A percentile compares a stretch with the other conserved stretches of the same genome.
These are phyloP conservation scores for Aspergillus spinulosporus DNA, from an alignment of 2,329 filamentous ascomycete genomes.

Conservation along the genomic window DNA sequence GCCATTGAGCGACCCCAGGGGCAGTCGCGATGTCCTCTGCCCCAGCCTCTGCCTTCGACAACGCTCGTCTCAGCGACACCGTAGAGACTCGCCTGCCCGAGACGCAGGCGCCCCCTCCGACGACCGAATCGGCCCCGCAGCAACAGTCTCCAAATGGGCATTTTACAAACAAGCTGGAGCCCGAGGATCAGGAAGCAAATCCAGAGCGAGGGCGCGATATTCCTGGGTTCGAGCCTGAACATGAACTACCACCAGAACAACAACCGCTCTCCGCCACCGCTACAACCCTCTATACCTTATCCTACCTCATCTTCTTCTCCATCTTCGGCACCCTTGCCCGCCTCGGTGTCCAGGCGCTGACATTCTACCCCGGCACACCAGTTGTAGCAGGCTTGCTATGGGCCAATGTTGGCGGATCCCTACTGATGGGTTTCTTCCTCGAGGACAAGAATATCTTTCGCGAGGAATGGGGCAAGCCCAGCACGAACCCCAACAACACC, in stretches of 20 bases:
- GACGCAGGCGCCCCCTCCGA: conserved; percentile 41
- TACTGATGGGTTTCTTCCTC: conserved; percentile 80
- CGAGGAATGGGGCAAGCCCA: conserved; percentile 58
- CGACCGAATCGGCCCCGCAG: conserved; percentile 43
- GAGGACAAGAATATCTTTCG: conserved; percentile 77
- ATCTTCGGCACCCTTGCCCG: conserved; percentile 81
- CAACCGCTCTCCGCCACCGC: conserved; percentile 50
- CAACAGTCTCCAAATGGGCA: conserved; percentile 37
- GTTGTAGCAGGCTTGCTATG: conserved; percentile 74
- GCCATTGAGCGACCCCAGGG: neutral
- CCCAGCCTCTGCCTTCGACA: neutral
- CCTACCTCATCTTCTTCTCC: conserved; percentile 82
- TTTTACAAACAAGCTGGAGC: conserved; percentile 28
- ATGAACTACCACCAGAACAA: conserved; percentile 11
- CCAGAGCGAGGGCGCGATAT: conserved; percentile 6
- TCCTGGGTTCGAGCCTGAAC: neutral
- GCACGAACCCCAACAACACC: neutral
- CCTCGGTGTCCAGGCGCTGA: conserved; percentile 75
- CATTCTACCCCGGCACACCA: conserved; percentile 74
- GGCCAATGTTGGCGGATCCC: conserved; percentile 80
- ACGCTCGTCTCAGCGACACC: conserved; percentile 9
- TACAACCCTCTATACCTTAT: conserved; percentile 69
- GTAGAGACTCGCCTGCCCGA: conserved; percentile 26
- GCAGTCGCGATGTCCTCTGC: conserved; percentile 5
- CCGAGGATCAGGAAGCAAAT: conserved; percentile 13